phyloP scores from a whole-genome alignment of 257 asterid genomes.

The Lycium ferocissimum region DNA sequence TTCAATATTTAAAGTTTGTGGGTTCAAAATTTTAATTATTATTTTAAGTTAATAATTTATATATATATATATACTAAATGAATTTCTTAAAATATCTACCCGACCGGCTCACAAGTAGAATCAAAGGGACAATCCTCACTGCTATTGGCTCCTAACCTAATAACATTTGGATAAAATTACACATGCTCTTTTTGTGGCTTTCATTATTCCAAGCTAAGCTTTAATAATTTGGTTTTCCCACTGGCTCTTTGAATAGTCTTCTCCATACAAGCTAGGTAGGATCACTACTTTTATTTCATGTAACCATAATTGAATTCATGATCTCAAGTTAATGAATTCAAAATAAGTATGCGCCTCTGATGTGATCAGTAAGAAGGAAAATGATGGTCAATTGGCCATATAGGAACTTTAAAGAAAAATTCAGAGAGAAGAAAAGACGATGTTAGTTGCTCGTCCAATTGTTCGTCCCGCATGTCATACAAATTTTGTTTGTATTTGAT shows the following conservation, averaged over 20 bases:
- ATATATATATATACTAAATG: too few species aligned
- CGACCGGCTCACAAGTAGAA: slow-evolving; percentile 29
- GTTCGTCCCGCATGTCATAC: not conserved
- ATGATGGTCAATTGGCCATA: not conserved
- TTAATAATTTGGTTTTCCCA: slow-evolving; percentile 37
- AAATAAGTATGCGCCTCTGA: not conserved
- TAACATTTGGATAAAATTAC: slow-evolving; percentile 45
- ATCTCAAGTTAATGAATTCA: not conserved
- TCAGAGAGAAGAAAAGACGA: not conserved
- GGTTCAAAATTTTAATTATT: too few species aligned
- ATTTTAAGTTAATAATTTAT: too few species aligned
- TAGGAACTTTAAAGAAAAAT: not conserved
- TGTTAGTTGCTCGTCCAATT: not conserved
- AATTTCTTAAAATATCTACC: not conserved
- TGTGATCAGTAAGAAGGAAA: not conserved
- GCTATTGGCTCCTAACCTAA: slow-evolving; percentile 45
- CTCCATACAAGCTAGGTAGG: too few species aligned
- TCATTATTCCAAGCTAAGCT: slow-evolving; percentile 38
- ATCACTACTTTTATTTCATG: not conserved
- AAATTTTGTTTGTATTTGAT: not conserved
- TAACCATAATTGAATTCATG: not conserved
- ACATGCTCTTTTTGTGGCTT: slow-evolving; percentile 62
- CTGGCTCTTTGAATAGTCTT: not conserved
- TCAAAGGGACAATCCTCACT: slow-evolving; percentile 41
- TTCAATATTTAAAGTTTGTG: too few species aligned